Conservation (phyloP, 23 red algal genomes). For the Gracilaria caudata region DNA sequence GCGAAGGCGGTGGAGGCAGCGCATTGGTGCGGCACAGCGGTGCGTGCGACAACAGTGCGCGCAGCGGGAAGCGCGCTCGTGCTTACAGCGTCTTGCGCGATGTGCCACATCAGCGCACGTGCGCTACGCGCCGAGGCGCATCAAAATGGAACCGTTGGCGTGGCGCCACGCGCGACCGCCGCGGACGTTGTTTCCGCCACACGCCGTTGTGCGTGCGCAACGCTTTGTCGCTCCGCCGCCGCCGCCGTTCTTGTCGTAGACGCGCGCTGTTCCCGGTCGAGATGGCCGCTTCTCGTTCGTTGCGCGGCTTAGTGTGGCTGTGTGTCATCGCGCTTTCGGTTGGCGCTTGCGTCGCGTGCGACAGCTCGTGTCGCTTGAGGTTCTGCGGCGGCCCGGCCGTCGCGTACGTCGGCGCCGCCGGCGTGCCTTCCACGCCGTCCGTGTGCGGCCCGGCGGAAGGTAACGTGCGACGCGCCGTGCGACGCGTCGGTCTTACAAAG, state of each 20-base stretch:
- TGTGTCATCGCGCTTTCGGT: neutral
- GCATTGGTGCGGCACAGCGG: neutral
- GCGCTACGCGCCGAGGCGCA: constrained; percentile 5
- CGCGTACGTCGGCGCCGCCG: neutral
- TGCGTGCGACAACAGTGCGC: neutral
- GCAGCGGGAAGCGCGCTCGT: constrained; percentile 3
- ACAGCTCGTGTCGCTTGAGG: neutral
- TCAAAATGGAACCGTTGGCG: neutral
- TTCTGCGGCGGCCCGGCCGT: constrained; percentile 15
- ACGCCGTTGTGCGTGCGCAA: neutral
- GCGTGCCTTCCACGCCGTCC: constrained; percentile 6
- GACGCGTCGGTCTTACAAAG: neutral
- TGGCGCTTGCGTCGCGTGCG: neutral
- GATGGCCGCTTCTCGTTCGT: no score
- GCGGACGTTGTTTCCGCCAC: neutral
- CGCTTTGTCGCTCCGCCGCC: no score
- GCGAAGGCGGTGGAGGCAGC: neutral
- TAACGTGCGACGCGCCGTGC: neutral
- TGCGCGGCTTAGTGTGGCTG: neutral
- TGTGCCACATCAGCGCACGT: constrained; percentile 3
- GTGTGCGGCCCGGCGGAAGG: neutral
- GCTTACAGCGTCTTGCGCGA: neutral
- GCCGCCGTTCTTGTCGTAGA: no score
- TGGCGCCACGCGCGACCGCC: no score
- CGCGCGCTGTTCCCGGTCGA: no score